These are phyloP conservation scores for Fusarium foetens DNA, from an alignment of 2,329 filamentous ascomycete species.

Conservation along the genomic window DNA sequence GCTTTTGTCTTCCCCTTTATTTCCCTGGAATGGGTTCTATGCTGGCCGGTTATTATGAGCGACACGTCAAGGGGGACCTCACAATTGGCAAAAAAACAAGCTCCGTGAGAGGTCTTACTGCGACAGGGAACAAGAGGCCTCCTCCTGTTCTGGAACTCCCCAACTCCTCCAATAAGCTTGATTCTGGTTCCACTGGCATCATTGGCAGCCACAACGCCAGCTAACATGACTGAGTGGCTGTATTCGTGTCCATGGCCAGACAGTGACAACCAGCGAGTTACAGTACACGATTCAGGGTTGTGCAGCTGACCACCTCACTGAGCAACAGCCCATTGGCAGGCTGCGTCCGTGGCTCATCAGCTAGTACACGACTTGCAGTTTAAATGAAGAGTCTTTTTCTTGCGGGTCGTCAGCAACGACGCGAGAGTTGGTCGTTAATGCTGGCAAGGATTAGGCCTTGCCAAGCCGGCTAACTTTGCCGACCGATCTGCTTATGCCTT, in stretches of 20 bases:
- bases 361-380: neutral
- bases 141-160: slow-evolving; percentile 11
- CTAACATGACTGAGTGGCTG: neutral
- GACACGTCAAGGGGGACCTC: slow-evolving; percentile 27
- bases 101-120: neutral
- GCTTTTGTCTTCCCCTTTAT: slow-evolving; percentile 12
- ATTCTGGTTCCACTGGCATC: slow-evolving; percentile 2
- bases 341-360: neutral
- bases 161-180: slow-evolving; percentile 22
- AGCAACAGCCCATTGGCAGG: neutral
- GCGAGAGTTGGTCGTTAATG: slow-evolving; percentile 9
- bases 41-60: slow-evolving; percentile 9
- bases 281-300: slow-evolving; percentile 11
- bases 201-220: slow-evolving; percentile 1
- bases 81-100: neutral
- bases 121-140: slow-evolving; percentile 29
- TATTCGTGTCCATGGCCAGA: neutral
- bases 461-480: slow-evolving; percentile 43
- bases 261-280: neutral
- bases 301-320: neutral
- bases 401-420: slow-evolving; percentile 19
- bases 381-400: neutral
- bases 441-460: slow-evolving; percentile 11
- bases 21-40: slow-evolving; percentile 17
- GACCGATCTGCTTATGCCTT: slow-evolving; percentile 38